Percentiles rank a stretch among this genome's conserved stretches.
Evolutionary conservation across 768 basidiomycete species (phyloP).

Genomic region (Leccinum boreale): DNA sequence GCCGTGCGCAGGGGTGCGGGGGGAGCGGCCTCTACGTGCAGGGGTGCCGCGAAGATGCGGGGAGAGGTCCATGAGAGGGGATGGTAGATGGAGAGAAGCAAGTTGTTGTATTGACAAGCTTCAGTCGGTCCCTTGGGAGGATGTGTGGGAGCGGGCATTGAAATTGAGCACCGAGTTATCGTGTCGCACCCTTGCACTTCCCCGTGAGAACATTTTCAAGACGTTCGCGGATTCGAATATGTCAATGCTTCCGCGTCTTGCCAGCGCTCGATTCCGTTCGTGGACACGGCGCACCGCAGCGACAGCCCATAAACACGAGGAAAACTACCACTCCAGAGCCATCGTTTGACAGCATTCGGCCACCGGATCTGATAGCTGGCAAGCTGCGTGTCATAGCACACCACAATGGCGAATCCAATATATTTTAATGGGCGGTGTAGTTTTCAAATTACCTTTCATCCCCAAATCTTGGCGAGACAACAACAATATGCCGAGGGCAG

Average conservation of each 20-base stretch:
- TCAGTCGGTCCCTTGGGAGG: slow-evolving; percentile 24
- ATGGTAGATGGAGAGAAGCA: slow-evolving; percentile 29
- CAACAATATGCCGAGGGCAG: slow-evolving; percentile 19
- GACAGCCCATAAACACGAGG: slow-evolving; percentile 19
- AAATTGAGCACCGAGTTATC: slow-evolving; percentile 39
- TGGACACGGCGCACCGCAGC: not conserved
- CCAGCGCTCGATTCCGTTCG: slow-evolving; percentile 27
- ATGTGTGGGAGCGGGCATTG: slow-evolving; percentile 41
- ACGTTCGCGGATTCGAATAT: slow-evolving; percentile 34
- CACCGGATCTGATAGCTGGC: no score
- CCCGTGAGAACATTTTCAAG: slow-evolving; percentile 24
- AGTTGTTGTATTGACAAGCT: not conserved
- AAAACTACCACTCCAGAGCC: no score
- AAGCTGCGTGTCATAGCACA: not conserved
- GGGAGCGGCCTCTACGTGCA: slow-evolving; percentile 62
- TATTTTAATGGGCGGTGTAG: slow-evolving; percentile 10
- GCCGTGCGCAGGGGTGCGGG: slow-evolving; percentile 49
- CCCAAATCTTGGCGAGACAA: slow-evolving; percentile 20
- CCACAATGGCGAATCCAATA: not conserved
- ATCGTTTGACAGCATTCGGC: no score
- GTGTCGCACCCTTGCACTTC: slow-evolving; percentile 34
- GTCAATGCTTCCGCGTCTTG: slow-evolving; percentile 32
- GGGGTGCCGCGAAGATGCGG: slow-evolving; percentile 55
- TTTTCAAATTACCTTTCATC: slow-evolving; percentile 21
- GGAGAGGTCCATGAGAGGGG: slow-evolving; percentile 32